Evolutionary conservation across 1,284 basidiomycete species (phyloP).

Genomic region (Moesziomyces globuligerus): DNA sequence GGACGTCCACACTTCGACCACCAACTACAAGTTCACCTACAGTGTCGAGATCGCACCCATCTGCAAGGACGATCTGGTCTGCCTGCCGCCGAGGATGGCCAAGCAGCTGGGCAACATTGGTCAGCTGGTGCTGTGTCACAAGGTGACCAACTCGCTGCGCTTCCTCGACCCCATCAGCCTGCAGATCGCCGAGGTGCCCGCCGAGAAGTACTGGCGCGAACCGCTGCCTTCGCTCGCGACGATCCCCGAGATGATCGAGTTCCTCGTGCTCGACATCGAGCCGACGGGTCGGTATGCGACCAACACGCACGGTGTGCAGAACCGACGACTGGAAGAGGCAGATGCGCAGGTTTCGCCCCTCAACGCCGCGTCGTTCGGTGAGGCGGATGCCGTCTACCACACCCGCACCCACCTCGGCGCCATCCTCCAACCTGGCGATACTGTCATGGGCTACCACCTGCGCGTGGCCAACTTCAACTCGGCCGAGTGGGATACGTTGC

Average conservation of each 20-base stretch:
- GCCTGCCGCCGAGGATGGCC: constrained; percentile 84
- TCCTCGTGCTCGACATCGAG: constrained; percentile 94
- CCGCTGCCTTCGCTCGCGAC: constrained; percentile 86
- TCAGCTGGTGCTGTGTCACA: constrained; percentile 85
- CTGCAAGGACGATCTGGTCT: constrained; percentile 97
- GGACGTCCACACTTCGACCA: constrained; percentile 90
- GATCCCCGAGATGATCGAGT: constrained; percentile 88
- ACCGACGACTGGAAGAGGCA: constrained; percentile 70
- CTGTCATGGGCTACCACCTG: constrained; percentile 89
- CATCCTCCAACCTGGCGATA: constrained; percentile 94
- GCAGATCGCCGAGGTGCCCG: constrained; percentile 81
- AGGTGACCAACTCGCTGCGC: constrained; percentile 90
- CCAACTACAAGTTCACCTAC: constrained; percentile 98
- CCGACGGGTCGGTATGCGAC: constrained; percentile 68
- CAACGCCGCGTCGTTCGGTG: constrained; percentile 74
- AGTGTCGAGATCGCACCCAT: constrained; percentile 96
- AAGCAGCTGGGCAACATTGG: constrained; percentile 85
- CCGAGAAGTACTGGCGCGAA: constrained; percentile 88
- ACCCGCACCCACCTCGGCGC: constrained; percentile 95
- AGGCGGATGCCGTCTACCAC: constrained; percentile 84
- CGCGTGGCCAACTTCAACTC: constrained; percentile 93
- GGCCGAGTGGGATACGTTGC: constrained; percentile 80
- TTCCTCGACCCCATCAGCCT: constrained; percentile 89
- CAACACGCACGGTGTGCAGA: constrained; percentile 50
- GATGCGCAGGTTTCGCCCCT: constrained; percentile 93